Evolutionary conservation across 164 flowering plant genomes (phyloP), one percentile per base, ranked within the genome.

Genomic region (Piper longum): DNA sequence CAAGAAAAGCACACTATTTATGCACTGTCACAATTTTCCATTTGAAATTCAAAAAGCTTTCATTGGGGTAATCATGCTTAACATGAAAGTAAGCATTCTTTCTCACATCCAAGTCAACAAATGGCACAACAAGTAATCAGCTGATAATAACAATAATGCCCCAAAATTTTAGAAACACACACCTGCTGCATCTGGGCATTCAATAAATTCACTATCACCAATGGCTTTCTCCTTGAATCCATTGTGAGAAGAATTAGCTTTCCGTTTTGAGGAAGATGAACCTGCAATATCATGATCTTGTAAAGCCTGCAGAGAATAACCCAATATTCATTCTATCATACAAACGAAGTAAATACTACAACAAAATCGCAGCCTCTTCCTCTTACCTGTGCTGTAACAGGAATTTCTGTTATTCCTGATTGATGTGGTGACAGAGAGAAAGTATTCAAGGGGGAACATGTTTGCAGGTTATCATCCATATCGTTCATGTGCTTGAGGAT

Each of bases 191-290:
- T 48, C 52, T 48, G 52, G 52, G 52, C 9, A 14, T 9, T 14
- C 52, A 48, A 48, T 9, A 9, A 14, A 3, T 48, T 48, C 40
- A 56, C 58, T 40, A 57, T n/a, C 41, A 57, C 18, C 60, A 8
- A 41, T 41, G 16, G 14, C 41, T 57, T 57, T 57, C 41, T 57
- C 42, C 41, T 57, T 16, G 39, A 18, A 41, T 13, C 14, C 60
- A 57, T 57, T 13, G 5, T 18, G 36, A 36, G 41, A 57, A 13
- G 41, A 57, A 36, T 36, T 26, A 26, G 60, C 60, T 36, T 26
- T 57, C 41, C 60, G 39, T 41, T 57, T 57, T 26, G 60, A 57
- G 36, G 41, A 57, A 57, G 60, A 57, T 57, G 60, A 4, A 36
- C 60, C 60, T 57, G 39, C 60, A 57, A 36, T 57, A 41, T 41